Evolutionary conservation across 768 basidiomycete genomes (phyloP), one percentile per base, ranked within the genome.

Genomic region (Pholiota microspora): DNA sequence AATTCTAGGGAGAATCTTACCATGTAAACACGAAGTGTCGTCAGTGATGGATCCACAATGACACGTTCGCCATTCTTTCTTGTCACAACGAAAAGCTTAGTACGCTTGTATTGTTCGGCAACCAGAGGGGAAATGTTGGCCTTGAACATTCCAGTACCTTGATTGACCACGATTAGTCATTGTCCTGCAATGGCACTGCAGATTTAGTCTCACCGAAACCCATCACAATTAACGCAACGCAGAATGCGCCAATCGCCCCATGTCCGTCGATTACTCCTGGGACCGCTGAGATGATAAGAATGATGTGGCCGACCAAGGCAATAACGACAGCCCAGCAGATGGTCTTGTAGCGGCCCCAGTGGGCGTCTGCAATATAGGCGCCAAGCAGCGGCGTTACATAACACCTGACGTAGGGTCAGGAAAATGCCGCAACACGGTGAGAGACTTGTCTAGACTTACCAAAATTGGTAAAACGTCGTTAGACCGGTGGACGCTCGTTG

Each of bases 331-430:
- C 82, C 56, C 81, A 72, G 64, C 78, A 81, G 55, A 91, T 75
- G 5, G 89, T 91, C 68, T 86, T 87, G 78, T 78, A 92, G 2
- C 89, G 80, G 9, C 89, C 89, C 72, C 80, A 80, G 59, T 83
- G 76, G 4, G 85, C 80, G 65, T 91, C 88, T 13, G 89, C 88
- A 49, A 91, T 74, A 62, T 82, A 89, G 1, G 87, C 89, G 12
- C 88, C 88, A 12, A 82, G 67, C 4, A 90, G 71, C 0, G 89
- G 89, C 24, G 80, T 81, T 46, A 88, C 64, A 54, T 85, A 88
- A 44, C 81, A 79, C 84, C 83, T 84, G 62, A 50, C 56, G 24
- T 31, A 40, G n/a, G n/a, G 15, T 54, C n/a, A 28, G 45, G 13
- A 25, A 25, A 18, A 36, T 16, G 7, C 21, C 23, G 15, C 21